These are phyloP conservation scores for Aspergillus costaricaensis DNA, from an alignment of 2,329 filamentous ascomycete species.

Conservation along the genomic window DNA sequence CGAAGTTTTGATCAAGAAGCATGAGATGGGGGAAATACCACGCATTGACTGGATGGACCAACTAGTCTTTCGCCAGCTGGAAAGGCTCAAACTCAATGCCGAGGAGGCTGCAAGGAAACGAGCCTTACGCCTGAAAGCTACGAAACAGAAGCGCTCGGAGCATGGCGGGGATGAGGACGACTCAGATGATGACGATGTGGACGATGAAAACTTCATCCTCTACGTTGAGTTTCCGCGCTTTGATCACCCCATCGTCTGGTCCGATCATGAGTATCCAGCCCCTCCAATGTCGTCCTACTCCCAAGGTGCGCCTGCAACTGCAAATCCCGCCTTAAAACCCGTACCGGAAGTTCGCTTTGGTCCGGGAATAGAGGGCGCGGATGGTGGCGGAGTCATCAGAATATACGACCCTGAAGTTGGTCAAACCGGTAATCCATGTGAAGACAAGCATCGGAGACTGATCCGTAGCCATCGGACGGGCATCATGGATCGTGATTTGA, in stretches of 20 bases:
- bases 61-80: constrained; percentile 85
- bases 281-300: constrained; percentile 78
- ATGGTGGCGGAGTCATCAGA: constrained; percentile 64
- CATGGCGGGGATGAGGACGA: constrained; percentile 45
- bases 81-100: constrained; percentile 69
- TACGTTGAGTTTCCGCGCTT: constrained; percentile 92
- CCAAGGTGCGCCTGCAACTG: constrained; percentile 63
- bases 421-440: constrained; percentile 85
- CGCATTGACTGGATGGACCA: constrained; percentile 95
- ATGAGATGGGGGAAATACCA: constrained; percentile 95
- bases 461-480: constrained; percentile 91
- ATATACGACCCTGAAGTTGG: constrained; percentile 95
- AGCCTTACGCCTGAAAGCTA: constrained; percentile 39
- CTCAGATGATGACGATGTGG: constrained; percentile 41
- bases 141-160: constrained; percentile 29
- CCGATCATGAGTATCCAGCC: constrained; percentile 86
- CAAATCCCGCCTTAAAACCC: constrained; percentile 72
- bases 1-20: constrained; percentile 90
- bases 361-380: constrained; percentile 77
- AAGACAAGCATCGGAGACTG: constrained; percentile 88
- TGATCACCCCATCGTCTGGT: constrained; percentile 93
- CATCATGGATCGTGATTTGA: constrained; percentile 91
- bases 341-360: constrained; percentile 87
- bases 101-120: constrained; percentile 65
- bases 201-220: constrained; percentile 73